Evolutionary conservation across 352 stramenopile species (phyloP), one percentile per base, ranked within the genome.

Genomic region (Thalassiosira delicatula): DNA sequence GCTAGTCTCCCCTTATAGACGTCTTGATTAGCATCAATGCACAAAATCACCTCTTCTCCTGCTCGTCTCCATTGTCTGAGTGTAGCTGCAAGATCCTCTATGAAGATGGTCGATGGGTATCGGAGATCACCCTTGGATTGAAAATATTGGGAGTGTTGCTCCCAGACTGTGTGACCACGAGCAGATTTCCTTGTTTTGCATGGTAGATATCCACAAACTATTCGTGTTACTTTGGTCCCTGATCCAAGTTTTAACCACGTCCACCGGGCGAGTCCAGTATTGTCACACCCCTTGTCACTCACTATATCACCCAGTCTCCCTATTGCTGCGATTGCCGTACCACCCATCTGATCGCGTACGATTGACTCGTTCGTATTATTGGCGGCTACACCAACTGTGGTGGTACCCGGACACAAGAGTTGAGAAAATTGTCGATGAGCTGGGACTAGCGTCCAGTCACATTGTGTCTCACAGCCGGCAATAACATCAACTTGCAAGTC

Each of bases 121-220:
- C 70, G 23, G 25, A 49, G 35, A 21, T 79, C 70, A 0, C 70
- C 59, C 27, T 44, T 62, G 12, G 40, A 8, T 23, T 79, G 37
- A 33, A 54, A 79, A 56, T 72, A 71, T 11, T 29, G n/a, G 30
- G 32, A 2, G 11, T 19, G 51, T 32, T 5, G 51, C 19, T 56
- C 46, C 5, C 5, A 56, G 5, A 56, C 46, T 23, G 17, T 56
- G 46, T 27, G 25, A 23, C 46, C 46, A 12, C 19, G 5, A 21
- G 46, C 17, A n/a, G n/a, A n/a, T n/a, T n/a, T n/a, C n/a, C n/a
- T n/a, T n/a, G n/a, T n/a, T n/a, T n/a, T n/a, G n/a, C 33, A 0
- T n/a, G 71, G 71, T 8, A 68, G 33, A 27, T 80, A 80, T n/a
- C 33, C 29, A 11, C 19, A 25, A 1, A 72, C n/a, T 29, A 80